Percentiles rank a stretch among this genome's conserved stretches.
Evolutionary conservation across 768 basidiomycete species (phyloP).

Genomic region (Infundibulicybe gibba): DNA sequence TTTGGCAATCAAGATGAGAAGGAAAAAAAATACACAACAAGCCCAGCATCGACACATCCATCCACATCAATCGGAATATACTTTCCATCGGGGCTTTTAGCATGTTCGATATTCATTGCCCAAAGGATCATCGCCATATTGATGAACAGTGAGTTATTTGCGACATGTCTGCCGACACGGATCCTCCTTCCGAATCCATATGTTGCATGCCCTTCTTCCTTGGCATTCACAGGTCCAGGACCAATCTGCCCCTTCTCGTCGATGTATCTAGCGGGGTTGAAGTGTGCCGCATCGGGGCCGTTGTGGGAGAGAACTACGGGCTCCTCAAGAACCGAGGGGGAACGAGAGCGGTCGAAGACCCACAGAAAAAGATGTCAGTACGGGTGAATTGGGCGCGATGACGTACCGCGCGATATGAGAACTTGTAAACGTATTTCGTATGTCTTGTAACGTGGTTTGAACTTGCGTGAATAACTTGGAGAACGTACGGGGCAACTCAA

Average conservation of each 20-base stretch:
- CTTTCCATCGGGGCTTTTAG: not conserved
- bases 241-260: not conserved
- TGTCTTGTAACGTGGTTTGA: too few species aligned
- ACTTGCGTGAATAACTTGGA: too few species aligned
- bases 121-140: slow-evolving; percentile 1
- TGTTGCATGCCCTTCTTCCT: not conserved
- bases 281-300: slow-evolving; percentile 1
- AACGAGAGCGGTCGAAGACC: too few species aligned
- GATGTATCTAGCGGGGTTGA: slow-evolving; percentile 2
- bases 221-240: not conserved
- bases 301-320: too few species aligned
- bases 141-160: slow-evolving; percentile 1
- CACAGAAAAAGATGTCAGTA: too few species aligned
- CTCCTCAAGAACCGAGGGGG: too few species aligned
- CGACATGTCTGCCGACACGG: slow-evolving; percentile 3
- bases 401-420: too few species aligned
- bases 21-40: not conserved
- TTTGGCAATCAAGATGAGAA: too few species aligned
- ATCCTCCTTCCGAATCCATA: not conserved
- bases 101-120: not conserved
- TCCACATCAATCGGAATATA: not conserved
- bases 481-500: too few species aligned
- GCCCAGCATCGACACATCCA: not conserved
- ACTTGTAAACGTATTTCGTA: too few species aligned
- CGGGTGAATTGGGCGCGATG: too few species aligned